Evolutionary conservation across 257 asterid species (phyloP).

Genomic region (Solanum lycopersicoides): DNA sequence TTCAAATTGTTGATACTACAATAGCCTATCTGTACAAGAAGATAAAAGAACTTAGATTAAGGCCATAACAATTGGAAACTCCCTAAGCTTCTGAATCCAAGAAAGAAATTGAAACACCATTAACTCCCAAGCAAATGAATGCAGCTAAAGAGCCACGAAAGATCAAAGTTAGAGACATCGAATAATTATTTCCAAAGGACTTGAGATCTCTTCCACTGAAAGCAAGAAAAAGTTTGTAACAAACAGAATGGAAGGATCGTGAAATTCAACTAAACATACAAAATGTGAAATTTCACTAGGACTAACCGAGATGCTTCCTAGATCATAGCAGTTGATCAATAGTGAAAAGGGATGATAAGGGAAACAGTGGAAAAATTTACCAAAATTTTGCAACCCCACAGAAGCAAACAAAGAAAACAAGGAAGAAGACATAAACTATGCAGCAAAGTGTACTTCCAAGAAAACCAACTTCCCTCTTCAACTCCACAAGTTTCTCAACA

Average conservation of each 20-base stretch:
- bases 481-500: constrained; percentile 12
- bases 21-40: constrained; percentile 5
- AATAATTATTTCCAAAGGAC: background rate
- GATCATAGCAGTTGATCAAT: background rate
- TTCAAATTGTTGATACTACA: constrained; percentile 1
- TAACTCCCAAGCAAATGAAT: background rate
- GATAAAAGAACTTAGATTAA: background rate
- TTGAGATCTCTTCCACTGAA: background rate
- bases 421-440: constrained; percentile 19
- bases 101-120: background rate
- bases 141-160: background rate
- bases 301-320: background rate
- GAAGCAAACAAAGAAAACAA: background rate
- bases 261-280: background rate
- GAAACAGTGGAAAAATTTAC: constrained; percentile 11
- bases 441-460: constrained; percentile 21
- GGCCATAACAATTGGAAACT: background rate
- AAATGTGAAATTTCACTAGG: background rate
- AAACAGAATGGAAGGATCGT: background rate
- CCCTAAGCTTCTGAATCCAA: background rate
- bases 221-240: background rate
- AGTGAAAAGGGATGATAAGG: background rate
- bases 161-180: background rate
- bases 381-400: constrained; percentile 12
- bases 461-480: constrained; percentile 3